phyloP scores from a whole-genome alignment of 176 grass and related monocot genomes.

The Luzula sylvatica region DNA sequence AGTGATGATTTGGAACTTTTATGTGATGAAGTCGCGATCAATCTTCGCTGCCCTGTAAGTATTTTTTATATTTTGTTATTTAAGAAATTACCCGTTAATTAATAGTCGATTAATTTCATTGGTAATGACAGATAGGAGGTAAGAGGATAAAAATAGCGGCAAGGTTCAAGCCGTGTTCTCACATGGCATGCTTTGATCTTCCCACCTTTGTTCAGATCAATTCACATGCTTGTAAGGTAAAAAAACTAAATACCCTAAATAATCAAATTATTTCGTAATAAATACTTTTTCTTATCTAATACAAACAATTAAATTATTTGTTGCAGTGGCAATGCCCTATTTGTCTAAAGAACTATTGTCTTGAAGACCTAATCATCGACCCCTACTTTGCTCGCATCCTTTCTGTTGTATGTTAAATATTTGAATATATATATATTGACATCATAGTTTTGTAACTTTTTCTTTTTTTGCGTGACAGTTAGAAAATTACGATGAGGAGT shows the following conservation, averaged over 20 bases:
- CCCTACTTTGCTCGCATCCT: conserved; percentile 72
- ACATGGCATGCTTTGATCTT: conserved; percentile 96
- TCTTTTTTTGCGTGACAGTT: conserved; percentile 30
- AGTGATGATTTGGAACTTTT: conserved; percentile 47
- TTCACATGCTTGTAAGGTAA: conserved; percentile 73
- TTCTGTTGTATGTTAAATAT: neutral
- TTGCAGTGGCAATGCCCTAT: conserved; percentile 98
- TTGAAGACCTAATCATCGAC: conserved; percentile 77
- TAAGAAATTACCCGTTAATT: neutral
- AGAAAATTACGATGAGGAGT: conserved; percentile 58
- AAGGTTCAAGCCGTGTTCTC: conserved; percentile 83
- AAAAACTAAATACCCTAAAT: too few species aligned
- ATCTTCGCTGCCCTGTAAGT: conserved; percentile 60
- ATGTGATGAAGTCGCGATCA: conserved; percentile 36
- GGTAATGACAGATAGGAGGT: conserved; percentile 45
- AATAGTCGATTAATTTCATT: conserved; percentile 6
- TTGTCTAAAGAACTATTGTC: conserved; percentile 86
- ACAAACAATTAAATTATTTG: too few species aligned
- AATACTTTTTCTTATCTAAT: conserved; percentile 14
- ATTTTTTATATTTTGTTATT: neutral
- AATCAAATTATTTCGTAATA: conserved; percentile 2
- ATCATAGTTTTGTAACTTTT: neutral
- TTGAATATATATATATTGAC: conserved; percentile 1
- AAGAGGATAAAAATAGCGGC: conserved; percentile 78
- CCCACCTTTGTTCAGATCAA: conserved; percentile 85